Evolutionary conservation across 768 basidiomycete species (phyloP), one percentile per base, ranked within the genome.

Genomic region (Rhodotorula sphaerocarpa): DNA sequence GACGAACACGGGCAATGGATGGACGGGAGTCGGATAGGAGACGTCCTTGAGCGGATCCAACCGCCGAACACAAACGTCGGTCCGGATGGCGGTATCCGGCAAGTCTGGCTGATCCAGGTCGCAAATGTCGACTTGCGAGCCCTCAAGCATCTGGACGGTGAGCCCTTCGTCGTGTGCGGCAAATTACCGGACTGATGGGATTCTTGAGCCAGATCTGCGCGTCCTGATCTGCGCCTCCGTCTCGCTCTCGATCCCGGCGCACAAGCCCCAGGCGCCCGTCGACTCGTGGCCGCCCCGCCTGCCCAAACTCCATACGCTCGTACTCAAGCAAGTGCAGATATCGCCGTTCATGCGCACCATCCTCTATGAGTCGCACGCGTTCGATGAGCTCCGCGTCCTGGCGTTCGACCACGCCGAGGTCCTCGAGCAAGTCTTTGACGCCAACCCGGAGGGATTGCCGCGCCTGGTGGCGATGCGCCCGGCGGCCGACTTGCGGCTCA

Each of bases 351-450:
- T 51, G 5, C 50, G 50, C 14, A 36, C 50, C 23, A 51, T 51
- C 50, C 33, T 36, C 23, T 51, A 34, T 34, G 50, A 51, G 34
- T 23, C 33, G 21, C 50, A 51, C 50, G 12, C n/a, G 14, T 51
- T 51, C 23, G 23, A 21, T 14, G 7, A 31, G 25, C 34, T 51
- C 33, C 14, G 12, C 23, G n/a, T 20, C 14, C 50, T 51, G 23
- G 30, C 33, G 11, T 36, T 51, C 25, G 50, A 51, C 50, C 34
- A 25, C 50, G 23, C n/a, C 50, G 50, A 51, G n/a, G 50, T 27
- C n/a, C 15, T 51, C 23, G 33, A 31, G 5, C 50, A 51, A 34
- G 12, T 25, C 10, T 51, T 51, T 18, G 50, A 51, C 50, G 34
- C 33, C 25, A n/a, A 51, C 34, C 50, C 50, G 34, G 23, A 51